Evolutionary conservation across 2,329 filamentous ascomycete species (phyloP), one percentile per base, ranked within the genome.

Genomic region (Alternaria viburni): DNA sequence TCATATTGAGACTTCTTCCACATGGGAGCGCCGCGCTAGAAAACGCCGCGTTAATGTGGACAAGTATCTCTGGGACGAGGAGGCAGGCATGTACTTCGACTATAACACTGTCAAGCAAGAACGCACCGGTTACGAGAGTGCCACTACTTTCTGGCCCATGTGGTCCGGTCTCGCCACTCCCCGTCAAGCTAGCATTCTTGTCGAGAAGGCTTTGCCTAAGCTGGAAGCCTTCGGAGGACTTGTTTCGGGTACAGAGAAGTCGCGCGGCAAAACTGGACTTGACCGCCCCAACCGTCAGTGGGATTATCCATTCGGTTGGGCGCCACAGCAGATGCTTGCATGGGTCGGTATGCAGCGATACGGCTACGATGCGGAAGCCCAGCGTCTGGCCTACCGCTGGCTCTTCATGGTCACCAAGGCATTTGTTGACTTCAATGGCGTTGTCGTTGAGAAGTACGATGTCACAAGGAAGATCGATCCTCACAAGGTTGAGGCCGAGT

Each of bases 301-400:
- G 96, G 96, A 99, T 79, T 98, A 93, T 78, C 96, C 96, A 0
- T 98, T 96, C 77, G 96, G 96, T 63, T 99, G 96, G 96, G 96
- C 96, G 59, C 96, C 96, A 30, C 96, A 99, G 84, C 96, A 99
- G 83, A 98, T 99, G 83, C 88, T 99, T 45, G 95, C 96, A 1
- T 99, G 96, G 96, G 94, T 93, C 1, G 96, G 94, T 3, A 84
- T 99, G 62, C 87, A 93, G 74, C 90, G 94, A 17, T 99, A 98
- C 77, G 93, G 94, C 58, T 98, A 97, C 78, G 89, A 91, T 26
- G 92, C 95, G 23, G 94, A 97, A 65, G 93, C 93, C 1, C 92
- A 97, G 82, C 86, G 93, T 32, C 82, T 99, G 68, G 92, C 93
- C 0, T 99, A 99, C 82, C 93, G 96, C 81, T 99, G 96, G 96